Conservation (phyloP, 768 basidiomycete genomes). For the Pleurotus citrinopileatus region DNA sequence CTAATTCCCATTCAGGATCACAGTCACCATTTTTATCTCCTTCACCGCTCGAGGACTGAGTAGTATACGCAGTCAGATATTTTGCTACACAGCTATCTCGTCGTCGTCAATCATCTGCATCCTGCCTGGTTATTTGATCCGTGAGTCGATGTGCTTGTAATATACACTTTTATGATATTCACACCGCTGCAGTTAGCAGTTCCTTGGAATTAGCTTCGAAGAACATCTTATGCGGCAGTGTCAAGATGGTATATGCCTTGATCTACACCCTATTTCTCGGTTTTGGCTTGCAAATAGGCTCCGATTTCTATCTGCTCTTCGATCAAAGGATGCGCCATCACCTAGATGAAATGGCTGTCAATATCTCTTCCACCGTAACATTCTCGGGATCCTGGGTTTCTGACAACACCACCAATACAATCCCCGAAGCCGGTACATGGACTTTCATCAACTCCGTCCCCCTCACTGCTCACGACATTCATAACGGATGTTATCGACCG, state of each 20-base stretch:
- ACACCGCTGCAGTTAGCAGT: constrained; percentile 54
- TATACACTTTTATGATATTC: constrained; percentile 4
- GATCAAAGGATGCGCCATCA: constrained; percentile 54
- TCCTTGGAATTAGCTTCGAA: constrained; percentile 83
- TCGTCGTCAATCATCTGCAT: constrained; percentile 86
- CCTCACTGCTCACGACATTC: constrained; percentile 43
- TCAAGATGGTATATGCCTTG: constrained; percentile 87
- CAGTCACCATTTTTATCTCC: constrained; percentile 77
- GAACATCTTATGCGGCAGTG: constrained; percentile 81
- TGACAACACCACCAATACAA: constrained; percentile 45
- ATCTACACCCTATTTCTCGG: constrained; percentile 85
- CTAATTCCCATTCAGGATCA: constrained; percentile 53
- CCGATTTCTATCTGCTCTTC: constrained; percentile 73
- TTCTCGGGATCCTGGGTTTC: constrained; percentile 68
- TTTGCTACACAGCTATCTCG: constrained; percentile 92
- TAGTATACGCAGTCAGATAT: constrained; percentile 70
- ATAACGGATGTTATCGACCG: constrained; percentile 71
- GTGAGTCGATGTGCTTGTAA: constrained; percentile 36
- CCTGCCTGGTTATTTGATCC: constrained; percentile 83
- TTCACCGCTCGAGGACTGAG: constrained; percentile 81
- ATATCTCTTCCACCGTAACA: constrained; percentile 42
- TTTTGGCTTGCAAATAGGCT: constrained; percentile 82
- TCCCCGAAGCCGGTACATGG: constrained; percentile 61
- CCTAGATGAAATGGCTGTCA: constrained; percentile 52
- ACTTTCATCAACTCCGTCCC: constrained; percentile 56